Evolutionary conservation across 2,329 filamentous ascomycete species (phyloP), one percentile per base, ranked within the genome.

Genomic region (Nemania sp.): DNA sequence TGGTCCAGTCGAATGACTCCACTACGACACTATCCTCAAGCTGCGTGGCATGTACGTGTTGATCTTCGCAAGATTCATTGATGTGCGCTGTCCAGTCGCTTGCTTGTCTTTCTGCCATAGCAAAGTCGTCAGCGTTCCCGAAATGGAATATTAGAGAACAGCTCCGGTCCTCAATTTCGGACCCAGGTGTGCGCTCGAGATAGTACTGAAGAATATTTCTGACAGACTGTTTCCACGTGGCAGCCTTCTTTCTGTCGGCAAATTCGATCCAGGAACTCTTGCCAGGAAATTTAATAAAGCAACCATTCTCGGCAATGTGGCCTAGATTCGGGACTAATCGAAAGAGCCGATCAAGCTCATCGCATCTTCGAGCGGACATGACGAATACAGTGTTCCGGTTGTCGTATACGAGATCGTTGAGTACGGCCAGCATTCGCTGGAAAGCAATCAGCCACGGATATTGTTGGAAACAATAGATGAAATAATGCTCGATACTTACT

Each of bases 131-230:
- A 1, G 90, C 89, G 54, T 87, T 88, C 73, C 90, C 90, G 78
- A 95, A 96, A 76, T 96, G 91, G 80, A 97, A 97, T 59, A 96
- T 86, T 21, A 97, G 81, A 40, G 91, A 95, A 79, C 92, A 97
- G 68, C 93, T 90, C n/a, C 92, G 88, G 72, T 96, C 90, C 75
- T 97, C 92, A 48, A 98, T 87, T 77, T 88, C 90, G 54, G 91
- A 91, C 29, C 92, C 92, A 12, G 95, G 93, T 0, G 93, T 92
- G 53, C 94, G 90, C 72, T 97, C 92, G 21, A 91, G 83, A 76
- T 96, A 97, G 76, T 97, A 98, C 37, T 88, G 85, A 68, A 98
- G 84, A 67, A 97, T 96, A 29, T 86, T 84, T 72, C 86, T 87
- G 57, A 97, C 91, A 0, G 90, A 90, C 45, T 87, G 81, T 75